phyloP scores from a whole-genome alignment of 2,329 filamentous ascomycete genomes.

The Gliomastix tumulicola region DNA sequence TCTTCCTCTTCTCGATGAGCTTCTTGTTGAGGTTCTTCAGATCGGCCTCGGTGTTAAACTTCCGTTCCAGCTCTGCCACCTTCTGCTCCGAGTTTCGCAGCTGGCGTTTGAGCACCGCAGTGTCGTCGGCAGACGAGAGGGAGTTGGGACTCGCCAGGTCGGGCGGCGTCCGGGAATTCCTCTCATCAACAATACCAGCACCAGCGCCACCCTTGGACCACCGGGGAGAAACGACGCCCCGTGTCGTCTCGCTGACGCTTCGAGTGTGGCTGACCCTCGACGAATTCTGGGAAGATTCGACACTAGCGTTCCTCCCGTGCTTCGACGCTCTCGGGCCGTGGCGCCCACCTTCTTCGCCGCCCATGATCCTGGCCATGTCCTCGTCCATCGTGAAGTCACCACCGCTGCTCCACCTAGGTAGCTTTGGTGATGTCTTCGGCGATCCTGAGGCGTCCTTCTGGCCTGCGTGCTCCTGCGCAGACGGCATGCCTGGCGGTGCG shows the following conservation, averaged over 20 bases:
- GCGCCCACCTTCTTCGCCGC: constrained; percentile 69
- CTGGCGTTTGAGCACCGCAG: constrained; percentile 64
- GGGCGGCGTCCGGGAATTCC: too few species aligned
- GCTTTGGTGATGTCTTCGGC: constrained; percentile 54
- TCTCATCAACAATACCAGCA: too few species aligned
- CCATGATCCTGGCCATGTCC: constrained; percentile 85
- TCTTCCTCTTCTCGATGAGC: constrained; percentile 87
- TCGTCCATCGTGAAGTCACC: constrained; percentile 93
- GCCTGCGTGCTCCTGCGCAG: constrained; percentile 46
- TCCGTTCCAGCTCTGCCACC: constrained; percentile 80
- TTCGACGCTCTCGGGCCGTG: constrained; percentile 76
- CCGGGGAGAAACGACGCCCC: constrained; percentile 56
- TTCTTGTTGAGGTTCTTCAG: constrained; percentile 77
- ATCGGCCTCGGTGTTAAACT: constrained; percentile 60
- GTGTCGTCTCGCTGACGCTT: constrained; percentile 62
- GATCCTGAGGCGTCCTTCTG: constrained; percentile 39
- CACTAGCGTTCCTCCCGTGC: constrained; percentile 84
- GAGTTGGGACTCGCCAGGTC: constrained; percentile 70
- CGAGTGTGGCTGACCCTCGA: constrained; percentile 45
- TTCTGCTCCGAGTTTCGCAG: constrained; percentile 75
- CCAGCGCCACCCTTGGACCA: constrained; percentile 69
- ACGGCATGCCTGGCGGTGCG: constrained; percentile 42
- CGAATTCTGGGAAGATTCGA: constrained; percentile 44
- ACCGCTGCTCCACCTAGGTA: constrained; percentile 69
- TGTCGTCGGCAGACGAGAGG: constrained; percentile 57